Evolutionary conservation across 1,139 yeast genomes (phyloP).

Genomic region (Taphrina wiesneri): DNA sequence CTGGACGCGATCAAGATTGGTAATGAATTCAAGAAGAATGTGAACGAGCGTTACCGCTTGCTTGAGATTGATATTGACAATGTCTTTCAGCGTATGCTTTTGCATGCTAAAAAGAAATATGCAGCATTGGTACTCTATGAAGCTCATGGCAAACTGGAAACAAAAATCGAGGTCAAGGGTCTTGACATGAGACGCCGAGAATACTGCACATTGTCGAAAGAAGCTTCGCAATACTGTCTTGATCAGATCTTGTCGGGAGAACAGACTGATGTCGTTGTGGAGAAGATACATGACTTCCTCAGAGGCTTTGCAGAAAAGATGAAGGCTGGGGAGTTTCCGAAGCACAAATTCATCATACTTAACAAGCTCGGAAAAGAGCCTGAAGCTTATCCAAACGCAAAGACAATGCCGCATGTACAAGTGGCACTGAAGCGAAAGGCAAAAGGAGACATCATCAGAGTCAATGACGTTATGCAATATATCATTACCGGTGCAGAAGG

Average conservation of each 20-base stretch:
- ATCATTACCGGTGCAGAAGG: conserved; percentile 62
- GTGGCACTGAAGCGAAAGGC: conserved; percentile 80
- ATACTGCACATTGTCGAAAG: conserved; percentile 88
- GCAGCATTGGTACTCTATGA: conserved; percentile 74
- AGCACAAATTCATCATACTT: conserved; percentile 52
- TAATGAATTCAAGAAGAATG: conserved; percentile 75
- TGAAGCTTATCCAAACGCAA: conserved; percentile 53
- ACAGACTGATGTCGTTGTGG: conserved; percentile 76
- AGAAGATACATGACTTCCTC: conserved; percentile 70
- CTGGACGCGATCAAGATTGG: conserved; percentile 81
- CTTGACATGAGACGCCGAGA: conserved; percentile 97
- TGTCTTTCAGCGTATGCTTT: conserved; percentile 76
- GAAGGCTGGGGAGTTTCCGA: conserved; percentile 60
- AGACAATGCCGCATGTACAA: conserved; percentile 87
- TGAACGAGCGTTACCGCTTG: conserved; percentile 81
- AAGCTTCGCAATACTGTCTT: conserved; percentile 72
- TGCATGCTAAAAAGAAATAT: conserved; percentile 96
- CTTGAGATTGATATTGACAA: conserved; percentile 95
- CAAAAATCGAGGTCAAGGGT: conserved; percentile 85
- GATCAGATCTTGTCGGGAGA: conserved; percentile 68
- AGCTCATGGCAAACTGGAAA: conserved; percentile 53
- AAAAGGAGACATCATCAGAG: conserved; percentile 80
- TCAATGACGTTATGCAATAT: conserved; percentile 87
- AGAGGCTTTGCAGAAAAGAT: conserved; percentile 62
- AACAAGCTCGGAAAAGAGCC: conserved; percentile 51